These are phyloP conservation scores for Stentor roeselii DNA, from an alignment of 73 alveolate species.

Conservation along the genomic window DNA sequence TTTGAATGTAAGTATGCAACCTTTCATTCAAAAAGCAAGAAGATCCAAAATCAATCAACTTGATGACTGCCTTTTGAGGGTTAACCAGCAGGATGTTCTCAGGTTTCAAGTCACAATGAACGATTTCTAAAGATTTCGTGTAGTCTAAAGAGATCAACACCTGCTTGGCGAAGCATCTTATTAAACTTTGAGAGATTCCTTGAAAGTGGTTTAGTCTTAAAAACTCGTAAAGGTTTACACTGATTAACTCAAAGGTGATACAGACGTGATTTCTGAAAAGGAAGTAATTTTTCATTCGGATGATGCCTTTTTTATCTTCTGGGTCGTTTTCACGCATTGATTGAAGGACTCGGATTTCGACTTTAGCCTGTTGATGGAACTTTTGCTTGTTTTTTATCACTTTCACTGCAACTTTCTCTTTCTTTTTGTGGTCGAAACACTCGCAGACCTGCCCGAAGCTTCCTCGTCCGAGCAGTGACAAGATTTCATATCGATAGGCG, in stretches of 20 bases:
- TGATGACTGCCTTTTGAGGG: constrained; percentile 59
- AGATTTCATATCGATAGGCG: constrained; percentile 76
- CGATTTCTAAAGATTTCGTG: constrained; percentile 34
- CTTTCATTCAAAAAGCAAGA: no score
- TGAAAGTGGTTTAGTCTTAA: constrained; percentile 62
- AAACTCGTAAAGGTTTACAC: constrained; percentile 72
- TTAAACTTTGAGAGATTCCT: constrained; percentile 58
- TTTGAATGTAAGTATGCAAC: no score
- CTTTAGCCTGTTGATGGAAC: constrained; percentile 70
- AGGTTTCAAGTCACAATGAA: no score
- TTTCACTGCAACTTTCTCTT: constrained; percentile 69
- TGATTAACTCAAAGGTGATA: constrained; percentile 70
- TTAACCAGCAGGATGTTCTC: constrained; percentile 62
- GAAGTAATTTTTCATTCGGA: constrained; percentile 60
- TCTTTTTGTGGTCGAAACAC: constrained; percentile 74
- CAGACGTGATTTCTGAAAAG: constrained; percentile 80
- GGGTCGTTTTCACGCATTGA: constrained; percentile 64
- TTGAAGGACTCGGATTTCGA: constrained; percentile 68
- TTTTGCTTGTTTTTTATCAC: constrained; percentile 70
- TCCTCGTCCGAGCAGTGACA: constrained; percentile 70
- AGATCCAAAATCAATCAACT: no score
- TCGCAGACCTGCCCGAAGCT: constrained; percentile 78
- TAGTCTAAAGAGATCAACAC: constrained; percentile 39
- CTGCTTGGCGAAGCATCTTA: constrained; percentile 66
- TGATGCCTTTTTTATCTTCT: constrained; percentile 66